phyloP scores from a whole-genome alignment of 805 yeast species.

The Hanseniaspora occidentalis region DNA sequence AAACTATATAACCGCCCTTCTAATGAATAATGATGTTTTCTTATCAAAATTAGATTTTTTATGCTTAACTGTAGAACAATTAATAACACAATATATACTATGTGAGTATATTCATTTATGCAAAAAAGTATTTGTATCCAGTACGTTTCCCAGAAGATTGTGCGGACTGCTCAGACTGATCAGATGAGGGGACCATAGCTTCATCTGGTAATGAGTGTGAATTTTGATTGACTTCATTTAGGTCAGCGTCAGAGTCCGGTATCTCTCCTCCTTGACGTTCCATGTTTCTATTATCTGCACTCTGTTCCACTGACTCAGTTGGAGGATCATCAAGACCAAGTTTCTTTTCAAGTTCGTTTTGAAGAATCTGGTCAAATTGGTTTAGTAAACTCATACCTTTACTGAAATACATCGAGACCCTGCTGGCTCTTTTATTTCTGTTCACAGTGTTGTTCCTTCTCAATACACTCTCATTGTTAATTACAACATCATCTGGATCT shows the following conservation, averaged over 20 bases:
- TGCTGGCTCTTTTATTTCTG: background rate
- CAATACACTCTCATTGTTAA: conserved; percentile 2
- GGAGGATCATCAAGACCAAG: conserved; percentile 22
- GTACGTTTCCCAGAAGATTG: background rate
- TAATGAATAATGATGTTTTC: background rate
- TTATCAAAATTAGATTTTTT: too few species aligned
- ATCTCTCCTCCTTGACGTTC: too few species aligned
- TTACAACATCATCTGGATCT: background rate
- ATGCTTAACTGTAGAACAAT: too few species aligned
- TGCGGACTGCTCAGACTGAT: background rate
- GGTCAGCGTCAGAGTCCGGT: too few species aligned
- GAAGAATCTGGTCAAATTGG: conserved; percentile 55
- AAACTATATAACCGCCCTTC: too few species aligned
- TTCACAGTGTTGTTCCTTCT: conserved; percentile 3
- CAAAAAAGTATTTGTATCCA: background rate
- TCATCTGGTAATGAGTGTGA: too few species aligned
- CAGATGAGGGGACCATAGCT: background rate
- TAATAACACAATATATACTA: background rate
- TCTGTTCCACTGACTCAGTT: background rate
- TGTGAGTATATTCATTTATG: background rate
- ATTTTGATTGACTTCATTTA: too few species aligned
- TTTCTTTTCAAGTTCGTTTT: conserved; percentile 49
- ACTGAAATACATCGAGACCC: conserved; percentile 8
- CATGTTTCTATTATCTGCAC: too few species aligned
- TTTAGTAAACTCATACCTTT: conserved; percentile 31